Evolutionary conservation across 2,329 filamentous ascomycete species (phyloP), one percentile per base, ranked within the genome.

Genomic region (Aspergillus transmontanensis): DNA sequence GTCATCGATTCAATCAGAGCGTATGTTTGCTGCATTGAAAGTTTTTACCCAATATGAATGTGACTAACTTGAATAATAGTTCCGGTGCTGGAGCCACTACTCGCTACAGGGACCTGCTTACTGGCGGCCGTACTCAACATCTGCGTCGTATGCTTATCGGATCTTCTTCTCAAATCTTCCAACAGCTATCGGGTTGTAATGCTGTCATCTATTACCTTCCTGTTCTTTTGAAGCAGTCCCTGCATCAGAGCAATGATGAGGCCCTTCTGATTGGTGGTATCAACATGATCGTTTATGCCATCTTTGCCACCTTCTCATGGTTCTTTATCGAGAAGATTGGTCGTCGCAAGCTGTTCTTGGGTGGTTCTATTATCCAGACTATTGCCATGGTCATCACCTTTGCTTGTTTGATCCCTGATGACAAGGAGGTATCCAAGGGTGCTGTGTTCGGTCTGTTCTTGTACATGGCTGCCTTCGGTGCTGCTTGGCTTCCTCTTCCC

Each of bases 391-490:
- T 77, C 19, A 78, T 80, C 55, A 77, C 76, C 23, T 79, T 80
- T 54, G 75, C 56, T 43, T 80, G 78, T 45, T 57, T 80, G 61
- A 80, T 79, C 48, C 75, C 75, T 3, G 69, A 64, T 9, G 61
- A 66, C 3, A 19, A 61, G 1, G 50, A 66, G 3, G 65, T 70
- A 3, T 67, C 76, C 43, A 78, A 79, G 68, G 78, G 78, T 51
- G 77, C 78, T 6, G 76, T 84, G 11, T 87, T 89, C 3, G 88
- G 88, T 61, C 77, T 91, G 14, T 91, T 91, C 77, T 83, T 87
- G 3, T 91, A 90, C 76, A 90, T 90, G 70, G 86, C 87, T 5
- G 88, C 87, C 60, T 90, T 90, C 66, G 89, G 88, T 39, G 87
- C 87, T 0, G 87, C 86, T 0, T 89, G 86, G 83, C 73, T 89